phyloP scores from a whole-genome alignment of 2,329 filamentous ascomycete genomes.

The Aspergillus clavatus region DNA sequence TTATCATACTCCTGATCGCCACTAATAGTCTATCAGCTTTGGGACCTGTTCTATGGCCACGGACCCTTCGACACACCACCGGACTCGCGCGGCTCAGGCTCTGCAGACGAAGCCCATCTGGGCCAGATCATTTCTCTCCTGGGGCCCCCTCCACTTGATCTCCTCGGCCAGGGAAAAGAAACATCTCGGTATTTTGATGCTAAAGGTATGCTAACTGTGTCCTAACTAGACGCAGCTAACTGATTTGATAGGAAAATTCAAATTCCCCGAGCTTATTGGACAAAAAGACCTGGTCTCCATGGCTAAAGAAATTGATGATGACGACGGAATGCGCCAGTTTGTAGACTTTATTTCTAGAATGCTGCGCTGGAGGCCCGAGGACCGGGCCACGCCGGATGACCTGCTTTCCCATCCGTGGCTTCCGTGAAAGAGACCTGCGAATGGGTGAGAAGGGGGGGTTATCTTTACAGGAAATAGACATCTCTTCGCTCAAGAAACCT shows the following conservation, averaged over 20 bases:
- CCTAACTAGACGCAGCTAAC: conserved; percentile 4
- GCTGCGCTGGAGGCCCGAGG: conserved; percentile 13
- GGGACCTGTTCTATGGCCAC: conserved; percentile 18
- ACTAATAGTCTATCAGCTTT: conserved; percentile 17
- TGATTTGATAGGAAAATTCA: conserved; percentile 11
- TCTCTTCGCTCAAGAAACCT: conserved; percentile 4
- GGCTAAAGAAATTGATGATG: conserved; percentile 6
- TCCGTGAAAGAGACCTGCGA: conserved; percentile 3
- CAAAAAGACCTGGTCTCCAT: conserved; percentile 8
- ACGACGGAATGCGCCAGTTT: conserved; percentile 6
- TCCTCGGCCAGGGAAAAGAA: conserved; percentile 24
- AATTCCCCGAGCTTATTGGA: conserved; percentile 6
- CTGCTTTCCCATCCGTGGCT: conserved; percentile 13
- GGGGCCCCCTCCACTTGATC: conserved; percentile 28
- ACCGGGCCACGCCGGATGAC: conserved; percentile 9
- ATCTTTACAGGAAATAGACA: conserved; percentile 7
- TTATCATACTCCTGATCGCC: neutral
- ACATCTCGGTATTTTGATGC: conserved; percentile 17
- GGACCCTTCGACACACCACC: conserved; percentile 14
- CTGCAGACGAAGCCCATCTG: conserved; percentile 20
- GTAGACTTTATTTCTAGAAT: conserved; percentile 11
- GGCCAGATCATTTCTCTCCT: conserved; percentile 32
- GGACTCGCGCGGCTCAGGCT: conserved; percentile 2
- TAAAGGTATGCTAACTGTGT: conserved; percentile 9
- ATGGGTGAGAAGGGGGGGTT: conserved; percentile 2